Evolutionary conservation across 805 yeast genomes (phyloP).

Genomic region (Wickerhamomyces subpelliculosus): DNA sequence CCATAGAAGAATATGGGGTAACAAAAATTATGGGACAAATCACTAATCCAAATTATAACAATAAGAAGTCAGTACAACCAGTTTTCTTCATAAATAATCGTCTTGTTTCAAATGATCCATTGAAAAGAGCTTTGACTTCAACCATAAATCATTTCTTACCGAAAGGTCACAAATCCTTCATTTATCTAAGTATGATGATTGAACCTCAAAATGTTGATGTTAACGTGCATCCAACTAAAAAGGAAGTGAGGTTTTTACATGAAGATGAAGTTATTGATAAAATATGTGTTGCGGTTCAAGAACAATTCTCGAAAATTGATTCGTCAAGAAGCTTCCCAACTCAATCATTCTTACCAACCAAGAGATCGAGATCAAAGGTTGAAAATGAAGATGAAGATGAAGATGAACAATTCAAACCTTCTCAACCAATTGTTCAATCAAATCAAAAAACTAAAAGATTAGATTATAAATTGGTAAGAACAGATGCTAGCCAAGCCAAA

Average conservation of each 20-base stretch:
- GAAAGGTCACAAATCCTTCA: slow-evolving; percentile 69
- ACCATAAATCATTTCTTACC: slow-evolving; percentile 50
- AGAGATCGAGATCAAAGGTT: slow-evolving; percentile 21
- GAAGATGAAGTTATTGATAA: slow-evolving; percentile 80
- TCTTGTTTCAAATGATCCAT: slow-evolving; percentile 74
- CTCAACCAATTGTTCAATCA: slow-evolving; percentile 1
- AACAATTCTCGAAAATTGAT: slow-evolving; percentile 49
- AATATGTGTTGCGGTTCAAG: slow-evolving; percentile 44
- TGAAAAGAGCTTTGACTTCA: slow-evolving; percentile 57
- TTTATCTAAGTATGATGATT: slow-evolving; percentile 65
- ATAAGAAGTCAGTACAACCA: slow-evolving; percentile 59
- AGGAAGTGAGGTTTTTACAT: slow-evolving; percentile 79
- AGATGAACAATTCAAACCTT: slow-evolving; percentile 2
- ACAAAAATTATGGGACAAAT: slow-evolving; percentile 48
- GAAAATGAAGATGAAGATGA: slow-evolving; percentile 14
- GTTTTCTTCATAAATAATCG: slow-evolving; percentile 83
- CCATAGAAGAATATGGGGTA: slow-evolving; percentile 40
- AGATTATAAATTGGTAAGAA: slow-evolving; percentile 65
- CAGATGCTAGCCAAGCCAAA: slow-evolving; percentile 59
- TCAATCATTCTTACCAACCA: slow-evolving; percentile 43
- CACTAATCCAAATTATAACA: slow-evolving; percentile 63
- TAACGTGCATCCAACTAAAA: slow-evolving; percentile 91
- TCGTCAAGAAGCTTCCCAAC: slow-evolving; percentile 62
- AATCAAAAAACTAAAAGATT: slow-evolving; percentile 30
- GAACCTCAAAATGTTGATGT: slow-evolving; percentile 76